Base-by-base conservation (phyloP, 306 rosid species). In the Cicer chorassanicum region DNA sequence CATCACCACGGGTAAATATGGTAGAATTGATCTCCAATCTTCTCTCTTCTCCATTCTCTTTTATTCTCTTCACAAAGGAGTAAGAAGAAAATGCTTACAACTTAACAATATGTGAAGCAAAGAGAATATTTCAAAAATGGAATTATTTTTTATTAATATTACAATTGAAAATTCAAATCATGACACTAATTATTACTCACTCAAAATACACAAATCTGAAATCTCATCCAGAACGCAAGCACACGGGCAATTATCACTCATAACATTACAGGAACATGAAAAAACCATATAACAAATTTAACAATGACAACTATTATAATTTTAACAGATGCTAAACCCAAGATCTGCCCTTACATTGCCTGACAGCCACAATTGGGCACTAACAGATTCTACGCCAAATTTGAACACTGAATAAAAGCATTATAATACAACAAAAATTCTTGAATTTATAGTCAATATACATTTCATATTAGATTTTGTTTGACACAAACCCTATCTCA, bases 21-120 rank as follows among this genome's bases (percentile, higher is more conserved):
- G 86, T n/a, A 89, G 43, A 24, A 91, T 86, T 14, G 97, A 88
- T 57, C 59, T 74, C 88, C 90, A 75, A 60, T 93, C 98, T 65
- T 91, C 85, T 68, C 91, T 86, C 65, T 53, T 64, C 41, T 84
- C 97, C 97, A 91, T 91, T 42, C 1, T 57, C 57, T 55, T 34
- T 16, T 71, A 8, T 9, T 1, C 49, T 14, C 5, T 41, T 6
- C 59, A 62, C 11, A 29, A 7, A 14, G 6, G 60, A 68, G 12
- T n/a, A 8, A 34, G 43, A 49, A 29, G 4, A 68, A 8, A 68
- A n/a, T 48, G 39, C 18, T 19, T 44, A 44, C 29, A 68, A 13
- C 21, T 68, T 46, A 45, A 12, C 41, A 24, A 18, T 12, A 59
- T 59, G 42, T 12, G 15, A 29, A 34, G 43, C 65, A 38, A 62